A percentile compares a stretch with the other conserved stretches of the same genome.
Conservation (phyloP, 306 rosid species). For the Purshia tridentata region DNA sequence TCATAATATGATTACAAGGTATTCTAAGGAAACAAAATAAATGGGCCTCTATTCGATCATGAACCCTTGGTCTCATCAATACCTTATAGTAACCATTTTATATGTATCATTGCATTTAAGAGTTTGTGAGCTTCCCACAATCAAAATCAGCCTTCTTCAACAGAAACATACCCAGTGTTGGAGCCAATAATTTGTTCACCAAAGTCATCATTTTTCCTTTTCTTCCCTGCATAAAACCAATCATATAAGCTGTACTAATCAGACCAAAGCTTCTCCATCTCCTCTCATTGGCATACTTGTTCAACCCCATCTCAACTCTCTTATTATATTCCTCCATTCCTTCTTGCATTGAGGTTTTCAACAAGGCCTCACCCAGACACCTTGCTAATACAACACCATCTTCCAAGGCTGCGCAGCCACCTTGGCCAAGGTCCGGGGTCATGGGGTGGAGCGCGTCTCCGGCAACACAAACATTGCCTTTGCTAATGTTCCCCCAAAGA, state of each 20-base stretch:
- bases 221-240: constrained; percentile 37
- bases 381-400: constrained; percentile 49
- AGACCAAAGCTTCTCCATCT: constrained; percentile 59
- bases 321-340: neutral
- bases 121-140: constrained; percentile 49
- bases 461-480: constrained; percentile 48
- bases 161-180: constrained; percentile 20
- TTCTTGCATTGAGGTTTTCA: neutral
- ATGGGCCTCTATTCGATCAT: too few relatives aligned
- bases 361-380: constrained; percentile 23
- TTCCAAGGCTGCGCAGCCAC: constrained; percentile 59
- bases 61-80: too few relatives aligned
- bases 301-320: constrained; percentile 30
- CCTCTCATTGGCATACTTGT: constrained; percentile 35
- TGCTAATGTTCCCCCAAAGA: constrained; percentile 37
- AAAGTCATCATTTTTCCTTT: constrained; percentile 29
- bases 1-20: too few relatives aligned
- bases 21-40: too few relatives aligned
- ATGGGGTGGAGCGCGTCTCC: constrained; percentile 78
- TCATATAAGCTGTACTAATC: constrained; percentile 29
- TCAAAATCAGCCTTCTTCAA: constrained; percentile 43
- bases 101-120: neutral
- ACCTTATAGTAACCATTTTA: too few relatives aligned
- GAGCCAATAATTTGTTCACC: constrained; percentile 34
- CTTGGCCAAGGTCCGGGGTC: constrained; percentile 70